These are phyloP conservation scores for Wallemia ichthyophaga DNA, from an alignment of 1,284 basidiomycete species.

Conservation along the genomic window DNA sequence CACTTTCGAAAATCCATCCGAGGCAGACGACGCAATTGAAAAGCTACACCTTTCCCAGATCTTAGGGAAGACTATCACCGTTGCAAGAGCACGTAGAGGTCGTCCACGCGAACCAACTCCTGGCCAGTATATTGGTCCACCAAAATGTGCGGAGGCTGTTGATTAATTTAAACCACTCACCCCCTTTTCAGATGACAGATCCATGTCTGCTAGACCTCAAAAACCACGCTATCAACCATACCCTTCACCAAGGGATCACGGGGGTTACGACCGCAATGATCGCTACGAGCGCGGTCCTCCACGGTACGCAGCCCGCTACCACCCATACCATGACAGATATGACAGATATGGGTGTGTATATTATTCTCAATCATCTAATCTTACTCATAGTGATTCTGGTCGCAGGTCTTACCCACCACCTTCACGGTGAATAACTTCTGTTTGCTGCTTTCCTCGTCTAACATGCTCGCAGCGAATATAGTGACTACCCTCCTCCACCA, in stretches of 20 bases:
- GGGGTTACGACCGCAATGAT: conserved; percentile 15
- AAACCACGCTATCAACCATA: neutral
- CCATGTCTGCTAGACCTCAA: neutral
- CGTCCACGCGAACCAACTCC: conserved; percentile 85
- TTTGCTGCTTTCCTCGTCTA: too few species aligned
- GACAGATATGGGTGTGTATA: neutral
- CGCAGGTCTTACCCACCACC: neutral
- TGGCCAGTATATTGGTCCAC: conserved; percentile 71
- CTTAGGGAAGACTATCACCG: conserved; percentile 52
- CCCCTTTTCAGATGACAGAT: neutral
- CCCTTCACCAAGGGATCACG: neutral
- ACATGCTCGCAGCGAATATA: conserved; percentile 6
- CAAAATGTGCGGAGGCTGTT: conserved; percentile 29
- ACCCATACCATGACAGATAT: neutral
- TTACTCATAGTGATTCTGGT: neutral
- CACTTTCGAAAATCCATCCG: conserved; percentile 60
- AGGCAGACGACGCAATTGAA: conserved; percentile 65
- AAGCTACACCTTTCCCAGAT: conserved; percentile 53
- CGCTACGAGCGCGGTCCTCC: conserved; percentile 12
- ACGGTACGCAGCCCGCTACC: conserved; percentile 7
- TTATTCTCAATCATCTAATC: neutral
- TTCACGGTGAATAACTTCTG: neutral
- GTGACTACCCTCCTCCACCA: conserved; percentile 10
- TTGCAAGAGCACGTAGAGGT: conserved; percentile 77
- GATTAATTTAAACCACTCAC: neutral